Evolutionary conservation across 129 eudicot species (phyloP), one percentile per base, ranked within the genome.

Genomic region (Scalesia atractyloides): DNA sequence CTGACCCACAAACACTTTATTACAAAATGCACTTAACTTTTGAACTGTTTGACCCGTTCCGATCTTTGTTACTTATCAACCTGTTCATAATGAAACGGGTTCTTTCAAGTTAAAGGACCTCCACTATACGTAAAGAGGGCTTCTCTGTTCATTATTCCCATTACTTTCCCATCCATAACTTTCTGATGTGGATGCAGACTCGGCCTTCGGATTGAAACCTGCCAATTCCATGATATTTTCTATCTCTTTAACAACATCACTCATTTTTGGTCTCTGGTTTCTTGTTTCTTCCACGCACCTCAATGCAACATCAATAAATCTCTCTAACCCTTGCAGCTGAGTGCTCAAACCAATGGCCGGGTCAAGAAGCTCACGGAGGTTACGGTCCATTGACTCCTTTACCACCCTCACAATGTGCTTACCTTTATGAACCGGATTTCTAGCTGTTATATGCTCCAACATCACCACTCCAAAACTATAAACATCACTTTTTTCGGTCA

Each of bases 381-480:
- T 80, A 56, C 87, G 82, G 13, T 89, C 84, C 83, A 92, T 87
- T 59, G 82, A 56, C 71, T 69, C 75, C 79, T 79, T 89, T 81
- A 92, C 86, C 58, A 73, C 89, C 62, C 88, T 72, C 51, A 92
- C 98, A 26, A 92, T 92, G 75, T 89, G 78, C 62, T 75, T 92
- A 9, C 93, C 93, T 49, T 83, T 85, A 74, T 84, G 91, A 26
- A 92, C 85, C 7, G 98, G 98, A 57, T 12, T 53, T 73, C 84
- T 85, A 77, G 91, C 87, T 2, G 95, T 92, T 58, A 92, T 58
- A 17, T 89, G 73, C 74, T 92, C 96, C 18, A 87, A 36, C 82
- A 92, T 78, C 33, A 87, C 83, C 12, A 92, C 82, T 18, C 96
- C 98, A 16, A 86, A 92, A 81, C 98, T 88, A 48, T 88, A 88